Conservation (phyloP, 2,329 filamentous ascomycete species). For the Pseudocercospora fijiensis region DNA sequence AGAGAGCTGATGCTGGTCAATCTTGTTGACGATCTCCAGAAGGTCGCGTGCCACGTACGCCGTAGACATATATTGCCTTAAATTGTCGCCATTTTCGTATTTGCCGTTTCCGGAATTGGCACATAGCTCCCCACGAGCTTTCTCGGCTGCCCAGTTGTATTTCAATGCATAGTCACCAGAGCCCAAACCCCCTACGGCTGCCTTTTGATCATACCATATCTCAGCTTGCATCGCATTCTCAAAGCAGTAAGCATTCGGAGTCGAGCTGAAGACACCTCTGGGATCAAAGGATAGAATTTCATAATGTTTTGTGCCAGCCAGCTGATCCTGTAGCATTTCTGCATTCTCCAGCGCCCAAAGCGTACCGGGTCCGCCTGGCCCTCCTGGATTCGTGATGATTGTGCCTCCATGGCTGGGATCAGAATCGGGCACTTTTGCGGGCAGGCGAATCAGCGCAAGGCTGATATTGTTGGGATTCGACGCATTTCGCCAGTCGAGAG, state of each 20-base stretch:
- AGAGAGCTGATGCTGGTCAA: conserved; percentile 10
- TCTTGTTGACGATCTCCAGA: conserved; percentile 17
- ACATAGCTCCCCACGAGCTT: conserved; percentile 37
- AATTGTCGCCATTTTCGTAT: conserved; percentile 24
- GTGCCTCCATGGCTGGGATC: conserved; percentile 45
- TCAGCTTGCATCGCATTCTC: conserved; percentile 31
- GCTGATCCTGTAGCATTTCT: conserved; percentile 17
- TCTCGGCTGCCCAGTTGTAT: conserved; percentile 39
- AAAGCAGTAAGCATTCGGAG: conserved; percentile 40
- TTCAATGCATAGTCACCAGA: conserved; percentile 28
- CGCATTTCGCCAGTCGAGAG: conserved; percentile 42
- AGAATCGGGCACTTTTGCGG: conserved; percentile 42
- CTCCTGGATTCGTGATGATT: conserved; percentile 45
- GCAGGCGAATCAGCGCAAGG: conserved; percentile 47
- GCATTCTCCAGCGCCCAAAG: conserved; percentile 23
- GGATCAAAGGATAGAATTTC: conserved; percentile 50
- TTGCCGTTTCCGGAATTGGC: conserved; percentile 38
- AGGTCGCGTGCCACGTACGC: conserved; percentile 17
- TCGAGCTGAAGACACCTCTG: conserved; percentile 42
- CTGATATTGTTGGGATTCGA: conserved; percentile 34
- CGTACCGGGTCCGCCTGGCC: conserved; percentile 43
- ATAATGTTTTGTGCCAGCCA: conserved; percentile 38
- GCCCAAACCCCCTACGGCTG: conserved; percentile 19
- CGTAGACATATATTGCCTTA: conserved; percentile 40
- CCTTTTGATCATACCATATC: conserved; percentile 36